Conservation (phyloP, 257 asterid species). For the Rehmannia glutinosa region DNA sequence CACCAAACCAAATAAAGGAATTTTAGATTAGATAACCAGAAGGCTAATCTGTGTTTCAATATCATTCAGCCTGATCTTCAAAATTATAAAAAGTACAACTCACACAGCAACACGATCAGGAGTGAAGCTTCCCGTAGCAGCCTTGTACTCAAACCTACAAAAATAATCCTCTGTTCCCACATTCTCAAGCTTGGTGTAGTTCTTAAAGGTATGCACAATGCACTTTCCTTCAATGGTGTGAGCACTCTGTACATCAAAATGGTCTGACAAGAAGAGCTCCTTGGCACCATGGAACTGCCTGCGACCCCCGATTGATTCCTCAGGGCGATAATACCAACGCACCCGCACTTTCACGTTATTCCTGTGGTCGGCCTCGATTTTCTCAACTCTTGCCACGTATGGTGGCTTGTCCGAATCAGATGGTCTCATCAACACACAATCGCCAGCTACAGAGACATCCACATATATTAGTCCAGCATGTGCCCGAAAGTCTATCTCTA, state of each 20-base stretch:
- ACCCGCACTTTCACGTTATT: slow-evolving; percentile 62
- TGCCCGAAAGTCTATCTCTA: background rate
- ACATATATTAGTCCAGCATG: background rate
- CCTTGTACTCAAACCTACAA: slow-evolving; percentile 66
- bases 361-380: slow-evolving; percentile 56
- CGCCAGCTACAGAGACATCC: slow-evolving; percentile 51
- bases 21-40: background rate
- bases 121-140: slow-evolving; percentile 68
- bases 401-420: slow-evolving; percentile 55
- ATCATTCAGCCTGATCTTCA: too few species aligned
- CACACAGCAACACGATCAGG: slow-evolving; percentile 86
- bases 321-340: slow-evolving; percentile 74
- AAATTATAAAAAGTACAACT: slow-evolving; percentile 20
- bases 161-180: slow-evolving; percentile 73
- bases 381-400: slow-evolving; percentile 65
- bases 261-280: slow-evolving; percentile 72
- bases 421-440: slow-evolving; percentile 69
- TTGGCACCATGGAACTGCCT: slow-evolving; percentile 77
- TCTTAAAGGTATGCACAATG: slow-evolving; percentile 58
- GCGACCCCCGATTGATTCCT: slow-evolving; percentile 69
- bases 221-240: slow-evolving; percentile 79
- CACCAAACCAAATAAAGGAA: background rate
- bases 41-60: background rate
- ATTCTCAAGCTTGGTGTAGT: slow-evolving; percentile 67
- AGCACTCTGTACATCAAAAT: slow-evolving; percentile 73